phyloP scores from a whole-genome alignment of 1,284 basidiomycete species.

The Meira miltonrushii region DNA sequence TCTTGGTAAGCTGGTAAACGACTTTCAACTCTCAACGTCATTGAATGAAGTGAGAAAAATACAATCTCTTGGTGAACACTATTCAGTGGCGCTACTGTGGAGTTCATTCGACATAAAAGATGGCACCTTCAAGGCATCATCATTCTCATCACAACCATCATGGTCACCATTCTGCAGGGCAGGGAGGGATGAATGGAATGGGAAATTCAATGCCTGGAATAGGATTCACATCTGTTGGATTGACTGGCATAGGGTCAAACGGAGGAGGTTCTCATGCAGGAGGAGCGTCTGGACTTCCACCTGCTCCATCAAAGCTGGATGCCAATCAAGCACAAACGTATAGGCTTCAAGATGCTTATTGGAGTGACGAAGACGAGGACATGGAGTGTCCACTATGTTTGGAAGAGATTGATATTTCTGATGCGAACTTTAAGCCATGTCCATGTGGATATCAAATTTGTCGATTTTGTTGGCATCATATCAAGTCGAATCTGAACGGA shows the following conservation, averaged over 20 bases:
- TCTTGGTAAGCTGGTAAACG: no score
- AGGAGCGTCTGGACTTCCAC: constrained; percentile 29
- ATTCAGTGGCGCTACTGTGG: no score
- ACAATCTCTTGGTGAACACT: no score
- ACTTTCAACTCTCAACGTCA: no score
- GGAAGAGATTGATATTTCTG: constrained; percentile 97
- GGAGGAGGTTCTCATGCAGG: constrained; percentile 15
- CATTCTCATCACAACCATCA: neutral
- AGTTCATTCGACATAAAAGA: neutral
- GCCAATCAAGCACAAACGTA: constrained; percentile 51
- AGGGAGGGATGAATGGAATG: constrained; percentile 29
- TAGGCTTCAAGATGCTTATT: constrained; percentile 90
- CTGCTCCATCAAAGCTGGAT: constrained; percentile 43
- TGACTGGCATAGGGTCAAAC: constrained; percentile 14
- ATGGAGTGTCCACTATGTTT: constrained; percentile 96
- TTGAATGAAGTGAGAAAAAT: no score
- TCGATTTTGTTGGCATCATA: constrained; percentile 98
- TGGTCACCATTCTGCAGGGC: constrained; percentile 3
- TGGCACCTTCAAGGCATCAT: constrained; percentile 8
- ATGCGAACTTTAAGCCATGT: constrained; percentile 99
- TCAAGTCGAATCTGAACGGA: constrained; percentile 91
- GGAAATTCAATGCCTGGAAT: constrained; percentile 26
- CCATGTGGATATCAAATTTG: constrained; percentile 99
- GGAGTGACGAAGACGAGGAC: constrained; percentile 97
- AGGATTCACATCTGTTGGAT: constrained; percentile 7